A percentile compares a stretch with the other conserved stretches of the same genome.
These are phyloP conservation scores for Yamadazyma taylorii DNA, from an alignment of 1,139 yeast genomes.

Conservation along the genomic window DNA sequence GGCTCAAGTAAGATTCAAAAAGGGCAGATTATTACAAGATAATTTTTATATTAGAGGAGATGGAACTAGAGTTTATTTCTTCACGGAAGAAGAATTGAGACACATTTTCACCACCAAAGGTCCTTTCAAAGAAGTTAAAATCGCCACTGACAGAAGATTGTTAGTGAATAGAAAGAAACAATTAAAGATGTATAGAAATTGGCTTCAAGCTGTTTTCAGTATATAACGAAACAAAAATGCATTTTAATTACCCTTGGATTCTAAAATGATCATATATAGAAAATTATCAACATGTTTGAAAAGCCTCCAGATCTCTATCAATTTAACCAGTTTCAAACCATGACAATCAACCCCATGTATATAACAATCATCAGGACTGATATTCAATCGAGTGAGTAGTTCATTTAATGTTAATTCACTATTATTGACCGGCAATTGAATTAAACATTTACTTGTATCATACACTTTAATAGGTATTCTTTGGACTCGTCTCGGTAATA, in stretches of 20 bases:
- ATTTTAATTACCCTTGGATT: not conserved
- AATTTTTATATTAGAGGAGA: constrained; percentile 97
- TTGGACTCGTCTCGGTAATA: constrained; percentile 39
- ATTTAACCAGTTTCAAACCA: constrained; percentile 32
- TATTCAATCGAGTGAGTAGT: constrained; percentile 2
- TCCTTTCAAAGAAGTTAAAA: constrained; percentile 64
- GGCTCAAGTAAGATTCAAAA: constrained; percentile 93
- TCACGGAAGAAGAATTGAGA: constrained; percentile 88
- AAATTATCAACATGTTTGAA: constrained; percentile 75
- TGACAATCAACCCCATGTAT: constrained; percentile 67
- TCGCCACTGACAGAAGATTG: constrained; percentile 88
- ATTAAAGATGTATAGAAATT: constrained; percentile 92
- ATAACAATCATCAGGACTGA: constrained; percentile 16
- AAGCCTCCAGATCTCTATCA: constrained; percentile 53
- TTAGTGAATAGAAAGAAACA: constrained; percentile 90
- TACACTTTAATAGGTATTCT: constrained; percentile 63
- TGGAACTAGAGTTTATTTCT: constrained; percentile 95
- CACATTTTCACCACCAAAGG: constrained; percentile 65
- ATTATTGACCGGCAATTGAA: constrained; percentile 46
- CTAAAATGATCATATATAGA: constrained; percentile 56
- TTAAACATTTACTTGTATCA: constrained; percentile 42
- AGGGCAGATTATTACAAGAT: constrained; percentile 81
- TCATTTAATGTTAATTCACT: constrained; percentile 18
- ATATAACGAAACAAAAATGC: no score
- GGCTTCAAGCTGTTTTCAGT: constrained; percentile 91